These are phyloP conservation scores for Ceratobasidium sp. DNA, from an alignment of 1,284 basidiomycete species.

Conservation along the genomic window DNA sequence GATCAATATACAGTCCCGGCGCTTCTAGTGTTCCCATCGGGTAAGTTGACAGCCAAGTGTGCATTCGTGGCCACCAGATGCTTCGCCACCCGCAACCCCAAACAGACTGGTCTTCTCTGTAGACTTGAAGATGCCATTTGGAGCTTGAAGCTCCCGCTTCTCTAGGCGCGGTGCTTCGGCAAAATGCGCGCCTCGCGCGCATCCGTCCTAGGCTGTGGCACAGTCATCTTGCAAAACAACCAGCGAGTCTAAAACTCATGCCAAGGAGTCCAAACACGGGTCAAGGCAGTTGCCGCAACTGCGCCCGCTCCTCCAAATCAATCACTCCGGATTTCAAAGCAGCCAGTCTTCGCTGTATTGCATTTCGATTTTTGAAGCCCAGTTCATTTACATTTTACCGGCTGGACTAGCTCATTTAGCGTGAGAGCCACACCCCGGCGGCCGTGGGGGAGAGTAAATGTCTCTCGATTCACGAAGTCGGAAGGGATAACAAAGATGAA, in stretches of 20 bases:
- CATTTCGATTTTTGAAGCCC: no score
- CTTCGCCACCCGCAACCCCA: neutral
- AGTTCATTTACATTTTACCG: no score
- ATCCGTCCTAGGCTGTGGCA: no score
- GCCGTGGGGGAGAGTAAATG: neutral
- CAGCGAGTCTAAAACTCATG: neutral
- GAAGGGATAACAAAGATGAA: neutral
- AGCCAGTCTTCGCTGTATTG: neutral
- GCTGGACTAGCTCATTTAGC: neutral
- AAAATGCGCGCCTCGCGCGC: neutral
- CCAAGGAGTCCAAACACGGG: neutral
- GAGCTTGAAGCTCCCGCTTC: neutral
- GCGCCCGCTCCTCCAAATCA: conserved; percentile 7
- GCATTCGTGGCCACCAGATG: neutral
- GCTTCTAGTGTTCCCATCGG: neutral
- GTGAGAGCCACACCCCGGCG: neutral
- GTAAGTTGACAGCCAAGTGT: neutral
- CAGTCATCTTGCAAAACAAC: neutral
- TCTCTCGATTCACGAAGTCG: conserved; percentile 3
- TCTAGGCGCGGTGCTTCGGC: conserved; percentile 3
- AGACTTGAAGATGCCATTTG: neutral
- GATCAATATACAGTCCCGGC: neutral
- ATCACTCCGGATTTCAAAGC: neutral
- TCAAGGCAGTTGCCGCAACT: neutral
- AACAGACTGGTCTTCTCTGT: neutral